A percentile compares a stretch with the other conserved stretches of the same genome.
Conservation (phyloP, 2,329 filamentous ascomycete species). For the Ophiocordyceps camponoti-floridani region DNA sequence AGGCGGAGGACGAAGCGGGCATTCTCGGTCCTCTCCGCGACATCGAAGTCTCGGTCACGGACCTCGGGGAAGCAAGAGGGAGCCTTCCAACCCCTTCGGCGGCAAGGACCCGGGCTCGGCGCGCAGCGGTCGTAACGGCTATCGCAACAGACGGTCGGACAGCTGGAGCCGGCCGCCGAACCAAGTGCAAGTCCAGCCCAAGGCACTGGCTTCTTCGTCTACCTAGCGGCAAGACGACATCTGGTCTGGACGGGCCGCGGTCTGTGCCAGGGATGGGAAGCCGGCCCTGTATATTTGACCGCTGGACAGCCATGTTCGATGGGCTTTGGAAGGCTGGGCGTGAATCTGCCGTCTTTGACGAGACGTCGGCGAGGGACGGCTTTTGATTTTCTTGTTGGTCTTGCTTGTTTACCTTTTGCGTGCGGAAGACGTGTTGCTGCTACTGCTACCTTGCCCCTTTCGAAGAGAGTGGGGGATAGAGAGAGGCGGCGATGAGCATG, state of each 20-base stretch:
- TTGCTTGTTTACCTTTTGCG: too few species aligned
- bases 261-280: background rate
- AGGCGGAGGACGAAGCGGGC: conserved; percentile 10
- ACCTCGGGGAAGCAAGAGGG: conserved; percentile 15
- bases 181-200: conserved; percentile 2
- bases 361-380: too few species aligned
- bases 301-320: too few species aligned
- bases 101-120: conserved; percentile 6
- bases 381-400: too few species aligned
- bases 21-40: conserved; percentile 10
- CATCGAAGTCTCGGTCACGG: conserved; percentile 13
- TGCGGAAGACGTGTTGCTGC: too few species aligned
- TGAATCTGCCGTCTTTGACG: too few species aligned
- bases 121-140: conserved; percentile 11
- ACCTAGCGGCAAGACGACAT: conserved; percentile 3
- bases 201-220: conserved; percentile 8
- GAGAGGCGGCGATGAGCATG: too few species aligned
- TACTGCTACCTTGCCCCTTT: too few species aligned
- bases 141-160: conserved; percentile 20
- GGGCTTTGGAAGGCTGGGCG: too few species aligned
- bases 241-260: background rate
- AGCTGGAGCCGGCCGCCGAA: conserved; percentile 19
- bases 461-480: too few species aligned
- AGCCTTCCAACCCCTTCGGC: conserved; percentile 12
- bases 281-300: background rate